phyloP scores from a whole-genome alignment of 257 asterid genomes.

The Nicotiana undulata region DNA sequence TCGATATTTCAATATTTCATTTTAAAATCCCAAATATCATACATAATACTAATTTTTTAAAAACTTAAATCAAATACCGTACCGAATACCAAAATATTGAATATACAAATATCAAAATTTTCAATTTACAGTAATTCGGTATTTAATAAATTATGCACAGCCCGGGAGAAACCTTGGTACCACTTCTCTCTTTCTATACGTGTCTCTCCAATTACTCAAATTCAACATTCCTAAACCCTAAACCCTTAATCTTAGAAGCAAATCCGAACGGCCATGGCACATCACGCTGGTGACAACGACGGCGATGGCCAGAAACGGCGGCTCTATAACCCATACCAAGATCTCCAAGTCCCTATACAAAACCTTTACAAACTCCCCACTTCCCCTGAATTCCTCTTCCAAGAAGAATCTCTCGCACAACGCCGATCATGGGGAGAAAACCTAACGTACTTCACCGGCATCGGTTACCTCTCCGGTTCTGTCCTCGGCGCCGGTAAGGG shows the following conservation, averaged over 20 bases:
- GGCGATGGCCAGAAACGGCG: not conserved
- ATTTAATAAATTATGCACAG: too few relatives aligned
- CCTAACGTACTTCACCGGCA: constrained; percentile 7
- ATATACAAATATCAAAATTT: too few relatives aligned
- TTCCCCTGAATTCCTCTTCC: constrained; percentile 5
- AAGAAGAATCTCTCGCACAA: constrained; percentile 5
- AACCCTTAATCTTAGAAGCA: not conserved
- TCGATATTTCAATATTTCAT: too few relatives aligned
- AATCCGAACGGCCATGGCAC: not conserved
- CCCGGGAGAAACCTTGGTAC: too few relatives aligned
- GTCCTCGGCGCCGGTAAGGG: not conserved
- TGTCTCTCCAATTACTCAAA: too few relatives aligned
- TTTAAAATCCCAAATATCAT: too few relatives aligned
- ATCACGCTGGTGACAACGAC: constrained; percentile 3
- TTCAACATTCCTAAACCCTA: not conserved
- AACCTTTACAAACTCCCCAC: not conserved
- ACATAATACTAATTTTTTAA: too few relatives aligned
- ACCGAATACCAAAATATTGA: too few relatives aligned
- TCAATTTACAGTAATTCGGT: too few relatives aligned
- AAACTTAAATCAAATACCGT: too few relatives aligned
- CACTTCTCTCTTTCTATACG: too few relatives aligned
- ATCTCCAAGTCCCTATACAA: constrained; percentile 6
- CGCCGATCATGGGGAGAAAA: constrained; percentile 13
- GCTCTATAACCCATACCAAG: constrained; percentile 14
- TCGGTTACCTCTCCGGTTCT: constrained; percentile 11